Percentiles rank a stretch among this genome's conserved stretches.
Evolutionary conservation across 2,329 filamentous ascomycete genomes (phyloP).

Genomic region (Neocatenulostroma microsporum): DNA sequence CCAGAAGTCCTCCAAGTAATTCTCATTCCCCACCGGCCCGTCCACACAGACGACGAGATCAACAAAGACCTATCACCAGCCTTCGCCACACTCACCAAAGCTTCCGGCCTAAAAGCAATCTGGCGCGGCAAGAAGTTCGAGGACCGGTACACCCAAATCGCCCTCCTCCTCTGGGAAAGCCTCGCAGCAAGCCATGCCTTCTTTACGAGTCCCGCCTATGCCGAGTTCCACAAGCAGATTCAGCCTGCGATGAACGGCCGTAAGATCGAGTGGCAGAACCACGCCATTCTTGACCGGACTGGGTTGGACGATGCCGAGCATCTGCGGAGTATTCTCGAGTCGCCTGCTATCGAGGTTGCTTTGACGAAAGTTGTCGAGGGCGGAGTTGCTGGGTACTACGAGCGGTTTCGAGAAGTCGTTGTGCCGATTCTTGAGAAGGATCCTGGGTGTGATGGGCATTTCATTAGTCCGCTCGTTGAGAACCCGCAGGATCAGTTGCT

Average conservation of each 20-base stretch:
- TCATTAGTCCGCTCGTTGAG: neutral
- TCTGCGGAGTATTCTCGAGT: neutral
- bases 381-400: neutral
- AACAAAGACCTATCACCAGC: neutral
- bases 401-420: neutral
- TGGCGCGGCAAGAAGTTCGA: constrained; percentile 2
- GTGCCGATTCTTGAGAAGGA: neutral
- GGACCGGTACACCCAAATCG: neutral
- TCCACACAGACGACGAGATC: neutral
- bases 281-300: neutral
- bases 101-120: neutral
- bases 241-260: neutral
- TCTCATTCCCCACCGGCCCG: neutral
- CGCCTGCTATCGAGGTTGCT: neutral
- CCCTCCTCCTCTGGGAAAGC: neutral
- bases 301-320: neutral
- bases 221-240: neutral
- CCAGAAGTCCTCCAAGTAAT: neutral
- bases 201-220: neutral
- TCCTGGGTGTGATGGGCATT: constrained; percentile 1
- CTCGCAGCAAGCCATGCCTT: constrained; percentile 1
- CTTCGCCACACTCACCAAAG: neutral
- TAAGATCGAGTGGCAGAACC: constrained; percentile 1
- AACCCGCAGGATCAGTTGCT: constrained; percentile 1
- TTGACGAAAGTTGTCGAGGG: constrained; percentile 1